Evolutionary conservation across 2,329 filamentous ascomycete genomes (phyloP).

Genomic region (Trichoderma citrinoviride): DNA sequence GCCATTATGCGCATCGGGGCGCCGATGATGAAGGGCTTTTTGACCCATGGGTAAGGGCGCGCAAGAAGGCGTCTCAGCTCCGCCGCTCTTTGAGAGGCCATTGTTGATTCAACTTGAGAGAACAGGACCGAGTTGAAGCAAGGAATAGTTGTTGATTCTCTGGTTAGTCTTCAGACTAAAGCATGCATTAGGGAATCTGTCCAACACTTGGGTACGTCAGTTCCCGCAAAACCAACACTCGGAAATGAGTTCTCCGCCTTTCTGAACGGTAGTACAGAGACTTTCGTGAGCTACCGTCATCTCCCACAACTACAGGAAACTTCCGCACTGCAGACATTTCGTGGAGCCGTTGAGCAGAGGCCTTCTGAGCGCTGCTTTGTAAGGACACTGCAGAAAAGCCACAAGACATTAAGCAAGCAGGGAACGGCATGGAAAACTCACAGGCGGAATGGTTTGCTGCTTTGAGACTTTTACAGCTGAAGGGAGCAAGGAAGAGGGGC

Average conservation of each 20-base stretch:
- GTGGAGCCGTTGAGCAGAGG: background rate
- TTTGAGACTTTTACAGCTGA: background rate
- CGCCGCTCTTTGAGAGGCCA: constrained; percentile 5
- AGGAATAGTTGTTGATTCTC: background rate
- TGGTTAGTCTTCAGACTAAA: background rate
- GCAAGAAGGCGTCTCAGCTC: constrained; percentile 18
- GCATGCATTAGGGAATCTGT: background rate
- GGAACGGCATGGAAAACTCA: constrained; percentile 1
- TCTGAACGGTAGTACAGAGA: background rate
- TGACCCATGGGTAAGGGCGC: constrained; percentile 30
- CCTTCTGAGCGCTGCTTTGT: background rate
- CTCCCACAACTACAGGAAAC: background rate
- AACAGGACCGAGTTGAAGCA: background rate
- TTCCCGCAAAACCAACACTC: too few relatives aligned
- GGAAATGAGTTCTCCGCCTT: background rate
- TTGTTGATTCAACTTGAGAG: background rate
- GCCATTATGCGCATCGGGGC: constrained; percentile 70
- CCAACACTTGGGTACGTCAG: background rate
- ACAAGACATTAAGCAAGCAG: too few relatives aligned
- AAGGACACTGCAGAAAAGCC: background rate
- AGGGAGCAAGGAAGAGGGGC: background rate
- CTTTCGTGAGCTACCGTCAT: background rate
- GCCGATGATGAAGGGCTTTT: constrained; percentile 52
- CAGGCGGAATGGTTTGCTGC: background rate
- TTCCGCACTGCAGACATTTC: background rate